phyloP scores from a whole-genome alignment of 371 early-diverging fungal genomes.

The Syncephalastrum sp. region DNA sequence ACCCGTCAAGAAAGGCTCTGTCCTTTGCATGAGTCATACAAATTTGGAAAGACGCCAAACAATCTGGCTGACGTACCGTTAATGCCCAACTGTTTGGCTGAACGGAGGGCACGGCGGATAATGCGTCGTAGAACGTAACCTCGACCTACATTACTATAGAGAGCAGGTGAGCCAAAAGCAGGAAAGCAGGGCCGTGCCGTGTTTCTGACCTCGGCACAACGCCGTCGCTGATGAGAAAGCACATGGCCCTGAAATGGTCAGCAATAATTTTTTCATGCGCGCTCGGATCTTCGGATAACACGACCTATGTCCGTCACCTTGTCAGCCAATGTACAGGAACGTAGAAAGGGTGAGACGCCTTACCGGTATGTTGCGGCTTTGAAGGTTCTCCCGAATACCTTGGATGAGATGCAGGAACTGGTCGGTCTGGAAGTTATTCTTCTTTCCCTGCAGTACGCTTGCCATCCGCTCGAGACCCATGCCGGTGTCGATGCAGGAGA shows the following conservation, averaged over 20 bases:
- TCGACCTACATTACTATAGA: constrained; percentile 62
- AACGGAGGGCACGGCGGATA: constrained; percentile 72
- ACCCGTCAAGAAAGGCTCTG: constrained; percentile 60
- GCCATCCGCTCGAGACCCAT: constrained; percentile 82
- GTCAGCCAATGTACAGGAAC: not conserved
- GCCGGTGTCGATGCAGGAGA: constrained; percentile 77
- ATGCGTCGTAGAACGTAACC: constrained; percentile 81
- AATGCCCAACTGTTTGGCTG: constrained; percentile 68
- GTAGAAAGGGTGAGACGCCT: not conserved
- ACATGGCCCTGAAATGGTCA: constrained; percentile 74
- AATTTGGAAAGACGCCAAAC: not conserved
- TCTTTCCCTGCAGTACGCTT: constrained; percentile 58
- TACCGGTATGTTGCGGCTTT: constrained; percentile 32
- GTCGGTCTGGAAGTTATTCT: constrained; percentile 74
- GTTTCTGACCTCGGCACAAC: constrained; percentile 65
- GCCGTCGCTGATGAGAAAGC: constrained; percentile 75
- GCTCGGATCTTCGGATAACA: constrained; percentile 29
- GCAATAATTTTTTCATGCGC: constrained; percentile 71
- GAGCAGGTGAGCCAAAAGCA: too few relatives aligned
- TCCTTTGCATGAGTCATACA: not conserved
- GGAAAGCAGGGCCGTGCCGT: too few relatives aligned
- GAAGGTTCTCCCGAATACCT: constrained; percentile 43
- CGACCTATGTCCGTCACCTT: constrained; percentile 6
- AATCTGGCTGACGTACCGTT: constrained; percentile 28
- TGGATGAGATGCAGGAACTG: constrained; percentile 53